A percentile compares a stretch with the other conserved stretches of the same genome.
Conservation (phyloP, 768 basidiomycete genomes). For the Lepiota venenata region DNA sequence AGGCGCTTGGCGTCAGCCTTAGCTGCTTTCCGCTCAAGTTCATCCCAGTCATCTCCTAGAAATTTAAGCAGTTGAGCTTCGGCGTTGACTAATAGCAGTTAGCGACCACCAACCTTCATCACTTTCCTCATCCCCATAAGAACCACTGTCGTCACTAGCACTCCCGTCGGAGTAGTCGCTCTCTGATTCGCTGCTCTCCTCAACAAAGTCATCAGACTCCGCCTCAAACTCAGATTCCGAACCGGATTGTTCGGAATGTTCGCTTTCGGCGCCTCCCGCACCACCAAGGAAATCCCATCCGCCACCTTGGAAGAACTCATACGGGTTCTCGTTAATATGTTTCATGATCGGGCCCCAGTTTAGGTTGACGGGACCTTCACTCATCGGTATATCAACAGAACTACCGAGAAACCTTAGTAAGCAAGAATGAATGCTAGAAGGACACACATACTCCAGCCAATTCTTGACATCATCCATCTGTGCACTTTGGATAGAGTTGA, state of each 20-base stretch:
- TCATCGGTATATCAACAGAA: conserved; percentile 94
- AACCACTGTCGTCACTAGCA: conserved; percentile 61
- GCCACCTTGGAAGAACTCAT: conserved; percentile 94
- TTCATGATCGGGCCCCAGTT: conserved; percentile 99
- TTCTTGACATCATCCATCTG: conserved; percentile 98
- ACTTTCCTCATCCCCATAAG: conserved; percentile 54
- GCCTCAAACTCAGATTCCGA: conserved; percentile 53
- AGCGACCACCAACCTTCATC: conserved; percentile 48
- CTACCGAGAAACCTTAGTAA: conserved; percentile 36
- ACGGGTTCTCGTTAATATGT: conserved; percentile 93
- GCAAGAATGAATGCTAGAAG: background rate
- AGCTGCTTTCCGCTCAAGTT: conserved; percentile 87
- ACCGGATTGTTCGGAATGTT: conserved; percentile 39
- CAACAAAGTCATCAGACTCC: conserved; percentile 55
- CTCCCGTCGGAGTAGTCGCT: conserved; percentile 69
- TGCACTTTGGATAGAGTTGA: conserved; percentile 90
- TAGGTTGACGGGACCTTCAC: conserved; percentile 94
- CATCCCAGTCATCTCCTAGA: conserved; percentile 92
- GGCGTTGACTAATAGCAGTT: background rate
- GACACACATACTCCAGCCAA: conserved; percentile 85
- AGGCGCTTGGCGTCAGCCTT: conserved; percentile 58
- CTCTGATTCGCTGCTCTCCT: conserved; percentile 51
- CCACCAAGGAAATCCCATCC: conserved; percentile 93
- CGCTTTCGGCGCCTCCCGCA: conserved; percentile 59
- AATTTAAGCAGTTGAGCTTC: conserved; percentile 12